Evolutionary conservation across 306 rosid genomes (phyloP), one percentile per base, ranked within the genome.

Genomic region (Oxytropis ochrocephala): DNA sequence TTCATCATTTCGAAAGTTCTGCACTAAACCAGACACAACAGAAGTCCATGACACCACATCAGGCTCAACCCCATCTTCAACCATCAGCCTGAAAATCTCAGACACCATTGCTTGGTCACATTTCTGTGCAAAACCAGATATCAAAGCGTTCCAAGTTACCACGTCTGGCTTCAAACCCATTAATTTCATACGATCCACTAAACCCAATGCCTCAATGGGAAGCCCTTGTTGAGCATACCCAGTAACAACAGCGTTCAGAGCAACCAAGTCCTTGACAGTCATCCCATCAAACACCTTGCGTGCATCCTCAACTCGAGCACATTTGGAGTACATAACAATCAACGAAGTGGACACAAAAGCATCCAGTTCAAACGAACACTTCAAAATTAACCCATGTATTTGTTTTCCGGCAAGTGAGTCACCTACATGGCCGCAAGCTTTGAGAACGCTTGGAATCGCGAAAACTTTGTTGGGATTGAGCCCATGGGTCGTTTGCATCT

Each of bases 1-100:
- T 43, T 93, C 87, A 5, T 79, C 70, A 30, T 80, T 79, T 8
- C 75, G 85, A 64, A 90, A 86, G 21, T 90, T 90, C 69, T 93
- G 85, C 72, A 88, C 98, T 77, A 80, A 74, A 67, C 97, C 98
- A 33, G 98, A 90, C 72, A 93, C 82, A 63, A 90, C 74, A 18
- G 97, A 83, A 62, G 96, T 90, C 96, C 96, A 90, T 4, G 98
- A 88, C 0, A 93, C 85, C 65, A 88, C 87, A 82, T 90, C 96
- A 73, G 96, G 96, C 61, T 85, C 81, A 14, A 88, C 67, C 5
- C 87, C 90, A 46, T 84, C 67, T 11, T 12, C 77, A 6, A 42
- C 17, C 97, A 88, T 90, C 82, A 53, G 49, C 47, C 70, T 73
- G 70, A 93, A 88, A 50, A 90, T 69, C 17, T 73, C 65, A 57